Percentiles rank a stretch among this genome's conserved stretches.
Conservation (phyloP, 1,284 basidiomycete genomes). For the Moesziomyces globuligerus region DNA sequence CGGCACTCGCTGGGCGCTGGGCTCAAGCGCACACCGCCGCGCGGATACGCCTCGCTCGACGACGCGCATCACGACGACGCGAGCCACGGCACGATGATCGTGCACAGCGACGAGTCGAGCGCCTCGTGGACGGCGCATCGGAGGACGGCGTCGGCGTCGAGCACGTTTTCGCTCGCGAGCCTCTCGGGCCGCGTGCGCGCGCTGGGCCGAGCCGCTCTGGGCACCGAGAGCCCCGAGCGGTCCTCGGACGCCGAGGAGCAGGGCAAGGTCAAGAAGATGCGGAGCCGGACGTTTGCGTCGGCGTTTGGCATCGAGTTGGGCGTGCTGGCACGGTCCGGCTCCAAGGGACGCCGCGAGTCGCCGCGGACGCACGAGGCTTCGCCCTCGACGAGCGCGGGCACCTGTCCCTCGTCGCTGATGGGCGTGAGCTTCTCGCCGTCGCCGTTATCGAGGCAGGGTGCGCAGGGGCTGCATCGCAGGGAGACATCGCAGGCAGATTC, state of each 20-base stretch:
- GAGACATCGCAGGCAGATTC: constrained; percentile 29
- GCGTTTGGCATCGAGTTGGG: constrained; percentile 39
- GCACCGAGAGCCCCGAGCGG: too few species aligned
- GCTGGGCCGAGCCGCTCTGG: constrained; percentile 1
- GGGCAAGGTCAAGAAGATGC: constrained; percentile 31
- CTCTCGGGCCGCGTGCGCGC: constrained; percentile 24
- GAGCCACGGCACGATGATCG: constrained; percentile 12
- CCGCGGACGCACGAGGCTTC: too few species aligned
- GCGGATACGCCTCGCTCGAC: constrained; percentile 20
- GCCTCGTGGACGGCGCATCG: neutral
- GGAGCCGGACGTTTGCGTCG: constrained; percentile 33
- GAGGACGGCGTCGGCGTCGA: constrained; percentile 17
- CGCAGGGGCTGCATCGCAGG: constrained; percentile 5
- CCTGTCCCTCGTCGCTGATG: constrained; percentile 15
- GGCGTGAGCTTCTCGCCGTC: constrained; percentile 27
- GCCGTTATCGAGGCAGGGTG: too few species aligned
- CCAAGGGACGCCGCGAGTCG: too few species aligned
- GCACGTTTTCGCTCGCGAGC: constrained; percentile 14
- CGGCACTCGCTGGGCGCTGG: neutral
- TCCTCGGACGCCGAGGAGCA: too few species aligned
- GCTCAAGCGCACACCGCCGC: constrained; percentile 11
- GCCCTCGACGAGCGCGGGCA: constrained; percentile 21
- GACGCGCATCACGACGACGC: constrained; percentile 3
- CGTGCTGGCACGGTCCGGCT: constrained; percentile 8
- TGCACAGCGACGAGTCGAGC: constrained; percentile 14